phyloP scores from a whole-genome alignment of 768 basidiomycete species.

The Termitomyces sp. region DNA sequence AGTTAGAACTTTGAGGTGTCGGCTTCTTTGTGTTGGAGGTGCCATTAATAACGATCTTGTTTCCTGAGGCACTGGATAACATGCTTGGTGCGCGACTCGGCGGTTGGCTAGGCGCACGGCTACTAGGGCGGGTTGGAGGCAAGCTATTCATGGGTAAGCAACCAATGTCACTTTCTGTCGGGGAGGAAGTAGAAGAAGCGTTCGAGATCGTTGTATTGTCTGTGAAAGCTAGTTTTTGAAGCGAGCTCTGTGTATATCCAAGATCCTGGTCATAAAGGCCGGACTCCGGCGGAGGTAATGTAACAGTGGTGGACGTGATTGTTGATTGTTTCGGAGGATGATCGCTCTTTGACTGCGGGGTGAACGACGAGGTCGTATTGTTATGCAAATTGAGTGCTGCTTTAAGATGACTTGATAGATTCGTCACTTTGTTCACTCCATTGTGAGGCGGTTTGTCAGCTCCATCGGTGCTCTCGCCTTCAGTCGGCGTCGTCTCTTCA shows the following conservation, averaged over 20 bases:
- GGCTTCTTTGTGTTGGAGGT: conserved; percentile 15
- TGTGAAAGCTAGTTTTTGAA: conserved; percentile 35
- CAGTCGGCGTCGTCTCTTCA: conserved; percentile 44
- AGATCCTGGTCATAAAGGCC: conserved; percentile 44
- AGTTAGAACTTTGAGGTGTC: conserved; percentile 13
- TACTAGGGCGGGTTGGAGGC: conserved; percentile 46
- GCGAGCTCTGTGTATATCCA: conserved; percentile 37
- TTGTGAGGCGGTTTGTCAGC: conserved; percentile 53
- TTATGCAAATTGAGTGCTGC: conserved; percentile 18
- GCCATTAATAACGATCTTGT: conserved; percentile 19
- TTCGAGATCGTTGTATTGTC: conserved; percentile 23
- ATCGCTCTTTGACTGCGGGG: conserved; percentile 1
- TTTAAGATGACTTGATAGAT: conserved; percentile 20
- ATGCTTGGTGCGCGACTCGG: conserved; percentile 43
- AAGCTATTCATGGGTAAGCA: conserved; percentile 48
- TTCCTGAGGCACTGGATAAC: conserved; percentile 36
- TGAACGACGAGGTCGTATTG: conserved; percentile 15
- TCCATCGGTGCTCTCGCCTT: conserved; percentile 51
- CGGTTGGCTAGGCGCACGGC: conserved; percentile 47
- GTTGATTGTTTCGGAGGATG: conserved; percentile 6
- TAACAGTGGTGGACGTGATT: conserved; percentile 21
- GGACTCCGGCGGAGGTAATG: conserved; percentile 48
- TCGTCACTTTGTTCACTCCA: conserved; percentile 15
- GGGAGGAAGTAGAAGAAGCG: conserved; percentile 35
- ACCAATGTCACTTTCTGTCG: conserved; percentile 52